Percentiles rank a stretch among this genome's conserved stretches.
Conservation (phyloP, 495 filamentous ascomycete species). For the Xylaria curta region DNA sequence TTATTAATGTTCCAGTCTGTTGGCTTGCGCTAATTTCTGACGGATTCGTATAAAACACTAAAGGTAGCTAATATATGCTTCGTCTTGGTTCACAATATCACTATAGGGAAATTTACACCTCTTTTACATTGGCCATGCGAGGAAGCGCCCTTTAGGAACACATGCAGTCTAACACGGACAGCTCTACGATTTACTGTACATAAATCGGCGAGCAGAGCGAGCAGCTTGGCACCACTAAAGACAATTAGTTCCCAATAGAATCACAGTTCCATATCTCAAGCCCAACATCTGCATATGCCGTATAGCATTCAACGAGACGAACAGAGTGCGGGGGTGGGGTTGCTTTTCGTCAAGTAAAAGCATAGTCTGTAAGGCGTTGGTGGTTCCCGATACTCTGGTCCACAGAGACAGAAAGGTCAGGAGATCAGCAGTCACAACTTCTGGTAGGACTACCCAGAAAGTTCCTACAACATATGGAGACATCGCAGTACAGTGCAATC, state of each 20-base stretch:
- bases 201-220: neutral
- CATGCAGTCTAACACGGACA: neutral
- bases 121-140: neutral
- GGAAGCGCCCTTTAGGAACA: neutral
- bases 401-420: neutral
- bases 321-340: slow-evolving; percentile 23
- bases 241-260: neutral
- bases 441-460: neutral
- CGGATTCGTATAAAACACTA: neutral
- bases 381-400: slow-evolving; percentile 10
- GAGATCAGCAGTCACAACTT: slow-evolving; percentile 1
- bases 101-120: neutral
- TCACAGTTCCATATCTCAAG: neutral
- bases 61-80: neutral
- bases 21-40: neutral
- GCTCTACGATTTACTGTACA: too few species aligned
- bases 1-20: neutral
- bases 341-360: slow-evolving; percentile 10
- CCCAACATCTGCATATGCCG: slow-evolving; percentile 5
- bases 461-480: neutral
- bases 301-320: slow-evolving; percentile 2
- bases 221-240: neutral
- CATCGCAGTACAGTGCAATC: neutral
- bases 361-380: neutral
- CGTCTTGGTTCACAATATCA: neutral